Conservation (phyloP, 306 rosid species). For the Purshia tridentata region DNA sequence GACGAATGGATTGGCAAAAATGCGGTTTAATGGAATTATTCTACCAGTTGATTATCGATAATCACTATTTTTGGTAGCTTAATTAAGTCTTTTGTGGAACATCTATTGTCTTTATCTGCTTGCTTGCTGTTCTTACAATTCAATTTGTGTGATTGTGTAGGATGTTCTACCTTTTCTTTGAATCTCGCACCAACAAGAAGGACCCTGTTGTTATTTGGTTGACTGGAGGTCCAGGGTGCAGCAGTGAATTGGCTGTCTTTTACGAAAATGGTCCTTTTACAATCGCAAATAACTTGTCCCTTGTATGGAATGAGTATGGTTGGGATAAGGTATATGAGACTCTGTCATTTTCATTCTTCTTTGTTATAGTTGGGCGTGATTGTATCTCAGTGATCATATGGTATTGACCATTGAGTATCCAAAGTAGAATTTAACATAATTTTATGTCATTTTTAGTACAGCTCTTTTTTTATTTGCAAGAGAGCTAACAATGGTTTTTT, state of each 20-base stretch:
- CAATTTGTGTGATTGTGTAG: conserved; percentile 37
- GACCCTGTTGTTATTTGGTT: conserved; percentile 97
- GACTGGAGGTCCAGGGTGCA: conserved; percentile 99
- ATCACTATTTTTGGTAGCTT: no score
- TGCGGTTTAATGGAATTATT: neutral
- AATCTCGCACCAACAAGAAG: conserved; percentile 69
- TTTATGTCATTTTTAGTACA: conserved; percentile 4
- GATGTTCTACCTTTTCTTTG: conserved; percentile 94
- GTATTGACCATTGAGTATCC: neutral
- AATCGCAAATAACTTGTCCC: conserved; percentile 81
- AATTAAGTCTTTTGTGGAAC: neutral
- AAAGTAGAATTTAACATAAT: neutral
- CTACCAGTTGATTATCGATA: no score
- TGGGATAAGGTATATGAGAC: conserved; percentile 81
- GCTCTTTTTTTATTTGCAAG: neutral
- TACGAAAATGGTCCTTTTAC: conserved; percentile 92
- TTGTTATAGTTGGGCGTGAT: conserved; percentile 12
- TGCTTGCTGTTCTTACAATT: conserved; percentile 20
- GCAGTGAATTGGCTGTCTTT: conserved; percentile 95
- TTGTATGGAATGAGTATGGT: conserved; percentile 85
- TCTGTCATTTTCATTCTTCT: neutral
- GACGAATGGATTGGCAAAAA: no score
- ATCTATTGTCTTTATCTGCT: neutral
- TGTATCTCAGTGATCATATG: neutral
- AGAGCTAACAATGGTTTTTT: conserved; percentile 19